These are phyloP conservation scores for Fagopyrum esculentum DNA, from an alignment of 148 eudicot genomes.

Conservation along the genomic window DNA sequence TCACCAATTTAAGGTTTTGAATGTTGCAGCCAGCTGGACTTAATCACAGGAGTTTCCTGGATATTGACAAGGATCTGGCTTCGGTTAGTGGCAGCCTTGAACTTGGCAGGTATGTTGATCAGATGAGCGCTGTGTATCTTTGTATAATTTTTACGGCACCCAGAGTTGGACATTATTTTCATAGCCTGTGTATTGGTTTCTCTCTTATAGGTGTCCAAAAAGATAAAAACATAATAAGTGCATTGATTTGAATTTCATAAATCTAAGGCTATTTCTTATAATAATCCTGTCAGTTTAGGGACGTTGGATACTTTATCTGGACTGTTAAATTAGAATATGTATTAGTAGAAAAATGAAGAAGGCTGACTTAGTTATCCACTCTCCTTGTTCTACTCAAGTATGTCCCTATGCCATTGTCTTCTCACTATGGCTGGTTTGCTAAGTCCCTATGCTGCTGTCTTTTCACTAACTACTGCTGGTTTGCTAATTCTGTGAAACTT, in stretches of 20 bases:
- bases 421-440: not conserved
- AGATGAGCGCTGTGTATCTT: not conserved
- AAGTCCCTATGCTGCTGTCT: not conserved
- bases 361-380: not conserved
- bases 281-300: not conserved
- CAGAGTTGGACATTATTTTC: not conserved
- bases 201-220: too few species aligned
- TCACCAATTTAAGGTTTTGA: conserved; percentile 5
- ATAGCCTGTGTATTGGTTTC: not conserved
- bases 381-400: not conserved
- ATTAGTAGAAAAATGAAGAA: not conserved
- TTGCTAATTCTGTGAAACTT: not conserved
- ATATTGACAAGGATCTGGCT: conserved; percentile 33
- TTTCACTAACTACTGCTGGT: not conserved
- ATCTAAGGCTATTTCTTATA: not conserved
- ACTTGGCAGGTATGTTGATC: conserved; percentile 56
- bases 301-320: not conserved
- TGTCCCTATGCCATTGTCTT: not conserved
- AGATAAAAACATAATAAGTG: too few species aligned
- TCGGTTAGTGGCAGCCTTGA: conserved; percentile 42
- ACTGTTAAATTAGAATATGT: not conserved
- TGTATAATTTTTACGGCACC: not conserved
- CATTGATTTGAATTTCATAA: not conserved
- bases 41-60: conserved; percentile 29
- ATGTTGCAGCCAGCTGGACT: conserved; percentile 36